Conservation (phyloP, 2,329 filamentous ascomycete species). For the Nannizzia gypsea region DNA sequence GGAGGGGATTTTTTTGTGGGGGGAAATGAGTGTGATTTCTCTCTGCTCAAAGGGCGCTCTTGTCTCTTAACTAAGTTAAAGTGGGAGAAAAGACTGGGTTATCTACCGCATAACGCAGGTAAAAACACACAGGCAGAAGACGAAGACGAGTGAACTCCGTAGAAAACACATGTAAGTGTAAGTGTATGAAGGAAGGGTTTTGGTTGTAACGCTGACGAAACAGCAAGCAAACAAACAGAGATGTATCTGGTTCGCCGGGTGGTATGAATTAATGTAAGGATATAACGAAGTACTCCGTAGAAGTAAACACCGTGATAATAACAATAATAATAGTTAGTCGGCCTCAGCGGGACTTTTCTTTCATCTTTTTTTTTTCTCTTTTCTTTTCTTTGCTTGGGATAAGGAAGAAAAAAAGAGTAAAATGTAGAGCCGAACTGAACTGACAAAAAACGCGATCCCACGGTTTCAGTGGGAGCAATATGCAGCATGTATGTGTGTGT, state of each 20-base stretch:
- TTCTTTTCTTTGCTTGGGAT: too few relatives aligned
- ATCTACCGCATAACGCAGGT: not conserved
- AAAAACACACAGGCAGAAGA: not conserved
- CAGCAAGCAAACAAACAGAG: not conserved
- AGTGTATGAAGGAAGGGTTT: not conserved
- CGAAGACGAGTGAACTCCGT: not conserved
- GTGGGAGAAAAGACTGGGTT: not conserved
- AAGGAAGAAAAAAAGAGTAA: too few relatives aligned
- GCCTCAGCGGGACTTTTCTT: not conserved
- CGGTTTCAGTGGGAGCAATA: constrained; percentile 3
- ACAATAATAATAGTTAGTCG: not conserved
- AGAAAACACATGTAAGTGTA: too few relatives aligned
- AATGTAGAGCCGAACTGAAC: not conserved
- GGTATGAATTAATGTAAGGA: not conserved
- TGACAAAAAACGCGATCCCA: not conserved
- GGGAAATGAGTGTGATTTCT: not conserved
- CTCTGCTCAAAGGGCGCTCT: not conserved
- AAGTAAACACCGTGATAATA: not conserved
- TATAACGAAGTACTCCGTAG: too few relatives aligned
- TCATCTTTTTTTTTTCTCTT: not conserved
- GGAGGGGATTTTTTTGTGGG: too few relatives aligned
- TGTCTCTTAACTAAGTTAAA: too few relatives aligned
- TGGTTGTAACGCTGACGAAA: not conserved
- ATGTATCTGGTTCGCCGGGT: not conserved
- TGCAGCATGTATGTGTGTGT: not conserved